Percentiles rank a stretch among this genome's conserved stretches.
These are phyloP conservation scores for Pseudogymnoascus pannorum DNA, from an alignment of 2,329 filamentous ascomycete genomes.

Conservation along the genomic window DNA sequence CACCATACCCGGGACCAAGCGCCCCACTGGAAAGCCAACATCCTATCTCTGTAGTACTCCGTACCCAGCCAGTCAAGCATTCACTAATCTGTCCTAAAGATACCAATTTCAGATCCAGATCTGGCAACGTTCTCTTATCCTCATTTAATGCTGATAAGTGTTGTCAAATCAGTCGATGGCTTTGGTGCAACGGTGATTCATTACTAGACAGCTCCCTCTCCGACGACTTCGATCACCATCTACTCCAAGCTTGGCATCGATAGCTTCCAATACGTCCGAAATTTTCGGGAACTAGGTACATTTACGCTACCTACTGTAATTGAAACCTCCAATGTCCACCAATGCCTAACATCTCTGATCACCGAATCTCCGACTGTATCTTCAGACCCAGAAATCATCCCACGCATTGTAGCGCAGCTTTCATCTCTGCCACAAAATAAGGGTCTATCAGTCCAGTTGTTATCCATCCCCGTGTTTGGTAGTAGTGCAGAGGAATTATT, in stretches of 20 bases:
- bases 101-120: background rate
- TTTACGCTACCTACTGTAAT: background rate
- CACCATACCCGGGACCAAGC: background rate
- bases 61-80: background rate
- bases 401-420: background rate
- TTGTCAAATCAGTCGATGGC: background rate
- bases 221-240: background rate
- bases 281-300: background rate
- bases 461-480: background rate
- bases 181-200: background rate
- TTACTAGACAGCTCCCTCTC: background rate
- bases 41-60: background rate
- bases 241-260: background rate
- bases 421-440: background rate
- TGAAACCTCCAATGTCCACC: background rate
- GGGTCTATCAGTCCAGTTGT: background rate
- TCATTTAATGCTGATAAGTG: background rate
- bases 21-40: too few relatives aligned
- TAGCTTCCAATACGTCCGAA: background rate
- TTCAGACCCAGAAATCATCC: background rate
- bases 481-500: background rate
- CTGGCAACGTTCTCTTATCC: background rate
- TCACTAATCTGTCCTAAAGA: background rate
- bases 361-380: background rate
- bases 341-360: background rate